phyloP scores from a whole-genome alignment of 2,329 filamentous ascomycete species.

The Stachybotrys echinatus region DNA sequence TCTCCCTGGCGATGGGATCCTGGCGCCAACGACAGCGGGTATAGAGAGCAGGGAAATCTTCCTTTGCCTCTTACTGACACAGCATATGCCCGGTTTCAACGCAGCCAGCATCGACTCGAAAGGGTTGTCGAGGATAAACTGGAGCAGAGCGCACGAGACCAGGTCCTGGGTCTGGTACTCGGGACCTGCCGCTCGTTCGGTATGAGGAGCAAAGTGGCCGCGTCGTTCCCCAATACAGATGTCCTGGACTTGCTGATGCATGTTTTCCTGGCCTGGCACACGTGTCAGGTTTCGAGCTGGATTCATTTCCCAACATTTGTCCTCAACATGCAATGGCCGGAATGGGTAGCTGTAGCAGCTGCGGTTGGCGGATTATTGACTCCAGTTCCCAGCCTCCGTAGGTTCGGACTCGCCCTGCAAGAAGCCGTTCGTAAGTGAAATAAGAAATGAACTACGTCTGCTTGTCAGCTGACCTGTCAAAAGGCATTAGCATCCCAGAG shows the following conservation, averaged over 20 bases:
- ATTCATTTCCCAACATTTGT: slow-evolving; percentile 58
- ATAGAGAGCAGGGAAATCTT: slow-evolving; percentile 38
- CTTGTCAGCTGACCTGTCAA: background rate
- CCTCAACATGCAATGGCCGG: slow-evolving; percentile 48
- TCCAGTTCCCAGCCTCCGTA: slow-evolving; percentile 51
- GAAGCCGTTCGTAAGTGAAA: slow-evolving; percentile 43
- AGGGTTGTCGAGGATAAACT: slow-evolving; percentile 38
- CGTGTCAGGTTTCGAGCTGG: slow-evolving; percentile 52
- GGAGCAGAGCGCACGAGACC: slow-evolving; percentile 48
- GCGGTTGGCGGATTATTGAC: slow-evolving; percentile 57
- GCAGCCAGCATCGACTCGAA: slow-evolving; percentile 29
- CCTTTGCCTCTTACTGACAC: slow-evolving; percentile 35
- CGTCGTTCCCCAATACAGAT: slow-evolving; percentile 57
- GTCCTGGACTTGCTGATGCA: slow-evolving; percentile 57
- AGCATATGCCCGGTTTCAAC: slow-evolving; percentile 30
- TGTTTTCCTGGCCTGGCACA: slow-evolving; percentile 52
- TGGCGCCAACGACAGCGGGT: slow-evolving; percentile 35
- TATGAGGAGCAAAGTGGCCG: slow-evolving; percentile 46
- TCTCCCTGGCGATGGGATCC: slow-evolving; percentile 48
- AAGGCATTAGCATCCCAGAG: slow-evolving; percentile 23
- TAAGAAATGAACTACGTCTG: no score
- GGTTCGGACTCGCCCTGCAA: slow-evolving; percentile 53
- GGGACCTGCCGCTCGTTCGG: slow-evolving; percentile 47
- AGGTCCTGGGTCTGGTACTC: slow-evolving; percentile 59
- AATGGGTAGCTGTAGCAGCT: slow-evolving; percentile 55